A percentile compares a stretch with the other conserved stretches of the same genome.
phyloP scores from a whole-genome alignment of 768 basidiomycete species.

The Dendrothele bispora region DNA sequence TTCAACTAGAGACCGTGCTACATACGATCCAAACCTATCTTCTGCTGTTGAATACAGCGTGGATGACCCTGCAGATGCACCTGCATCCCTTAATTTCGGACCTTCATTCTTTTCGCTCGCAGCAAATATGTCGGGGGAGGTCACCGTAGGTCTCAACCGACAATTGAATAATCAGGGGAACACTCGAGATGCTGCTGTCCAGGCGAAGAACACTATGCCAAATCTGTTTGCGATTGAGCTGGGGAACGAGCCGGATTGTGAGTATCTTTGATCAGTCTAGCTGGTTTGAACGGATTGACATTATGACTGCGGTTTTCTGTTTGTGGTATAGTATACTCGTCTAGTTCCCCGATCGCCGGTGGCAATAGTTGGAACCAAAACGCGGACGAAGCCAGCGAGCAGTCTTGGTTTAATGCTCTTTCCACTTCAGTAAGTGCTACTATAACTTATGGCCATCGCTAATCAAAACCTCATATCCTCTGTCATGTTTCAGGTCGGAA shows the following conservation, averaged over 20 bases:
- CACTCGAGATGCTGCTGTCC: constrained; percentile 27
- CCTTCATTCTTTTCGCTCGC: constrained; percentile 32
- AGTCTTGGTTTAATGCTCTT: constrained; percentile 29
- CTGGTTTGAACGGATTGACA: neutral
- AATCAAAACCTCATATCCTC: neutral
- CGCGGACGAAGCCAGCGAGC: constrained; percentile 30
- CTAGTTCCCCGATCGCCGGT: constrained; percentile 30
- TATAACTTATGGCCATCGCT: neutral
- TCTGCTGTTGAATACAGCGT: constrained; percentile 37
- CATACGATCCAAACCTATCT: constrained; percentile 29
- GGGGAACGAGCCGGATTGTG: constrained; percentile 39
- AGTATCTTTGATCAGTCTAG: constrained; percentile 9
- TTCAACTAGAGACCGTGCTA: constrained; percentile 36
- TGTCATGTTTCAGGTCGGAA: constrained; percentile 23
- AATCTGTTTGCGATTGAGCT: constrained; percentile 37
- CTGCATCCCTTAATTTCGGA: constrained; percentile 29
- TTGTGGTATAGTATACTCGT: constrained; percentile 25
- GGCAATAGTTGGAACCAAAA: constrained; percentile 31
- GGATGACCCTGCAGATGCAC: constrained; percentile 32
- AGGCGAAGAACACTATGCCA: constrained; percentile 28
- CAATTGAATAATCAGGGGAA: constrained; percentile 35
- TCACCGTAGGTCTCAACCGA: constrained; percentile 37
- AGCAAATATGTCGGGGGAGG: constrained; percentile 27
- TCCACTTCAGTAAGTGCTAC: constrained; percentile 23
- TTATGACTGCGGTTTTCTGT: too few relatives aligned